Evolutionary conservation across 164 flowering plant species (phyloP).

Genomic region (Liquidambar formosana): DNA sequence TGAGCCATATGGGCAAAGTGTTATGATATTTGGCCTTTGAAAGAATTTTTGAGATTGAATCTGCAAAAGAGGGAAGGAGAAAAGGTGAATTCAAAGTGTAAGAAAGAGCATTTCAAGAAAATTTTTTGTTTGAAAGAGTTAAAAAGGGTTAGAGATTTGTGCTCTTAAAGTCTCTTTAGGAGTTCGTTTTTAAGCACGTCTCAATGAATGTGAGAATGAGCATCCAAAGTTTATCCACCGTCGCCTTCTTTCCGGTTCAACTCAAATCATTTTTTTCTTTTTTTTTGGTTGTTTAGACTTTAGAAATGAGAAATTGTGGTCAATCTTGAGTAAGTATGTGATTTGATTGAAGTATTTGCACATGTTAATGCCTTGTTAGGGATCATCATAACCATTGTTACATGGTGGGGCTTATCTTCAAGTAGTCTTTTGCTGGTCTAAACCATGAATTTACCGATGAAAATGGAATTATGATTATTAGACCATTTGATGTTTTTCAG

Average conservation of each 20-base stretch:
- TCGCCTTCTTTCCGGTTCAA: neutral
- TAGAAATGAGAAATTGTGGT: too few species aligned
- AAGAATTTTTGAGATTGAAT: neutral
- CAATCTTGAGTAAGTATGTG: too few species aligned
- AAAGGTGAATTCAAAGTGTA: conserved; percentile 16
- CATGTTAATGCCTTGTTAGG: too few species aligned
- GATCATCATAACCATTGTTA: too few species aligned
- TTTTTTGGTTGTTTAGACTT: too few species aligned
- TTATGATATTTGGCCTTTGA: neutral
- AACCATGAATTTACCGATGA: too few species aligned
- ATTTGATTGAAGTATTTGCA: too few species aligned
- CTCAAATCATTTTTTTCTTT: too few species aligned
- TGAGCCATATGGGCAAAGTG: conserved; percentile 16
- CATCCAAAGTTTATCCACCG: conserved; percentile 22
- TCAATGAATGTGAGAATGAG: conserved; percentile 18
- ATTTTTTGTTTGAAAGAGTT: neutral
- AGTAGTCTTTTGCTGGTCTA: too few species aligned
- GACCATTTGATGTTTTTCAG: too few species aligned
- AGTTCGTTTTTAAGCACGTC: conserved; percentile 9
- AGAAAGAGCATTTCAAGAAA: conserved; percentile 7
- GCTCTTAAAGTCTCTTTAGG: conserved; percentile 31
- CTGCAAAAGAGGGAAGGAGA: conserved; percentile 11
- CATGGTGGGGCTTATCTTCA: too few species aligned
- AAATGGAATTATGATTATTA: too few species aligned
- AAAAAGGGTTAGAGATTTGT: conserved; percentile 32